These are phyloP conservation scores for Calonectria pauciramosa DNA, from an alignment of 2,329 filamentous ascomycete genomes.

Conservation along the genomic window DNA sequence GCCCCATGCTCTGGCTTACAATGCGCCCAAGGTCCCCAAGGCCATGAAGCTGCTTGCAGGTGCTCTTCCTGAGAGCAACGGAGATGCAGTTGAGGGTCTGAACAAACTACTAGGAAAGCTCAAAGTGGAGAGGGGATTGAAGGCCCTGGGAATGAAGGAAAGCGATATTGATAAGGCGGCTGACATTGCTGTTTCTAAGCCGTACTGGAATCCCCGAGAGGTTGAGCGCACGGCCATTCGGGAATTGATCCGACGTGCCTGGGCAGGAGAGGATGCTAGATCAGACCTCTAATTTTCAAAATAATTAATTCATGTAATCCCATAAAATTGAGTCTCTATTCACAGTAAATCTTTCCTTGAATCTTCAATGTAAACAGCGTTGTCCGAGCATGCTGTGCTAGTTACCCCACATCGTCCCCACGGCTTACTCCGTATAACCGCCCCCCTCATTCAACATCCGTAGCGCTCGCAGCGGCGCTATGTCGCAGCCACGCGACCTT, in stretches of 20 bases:
- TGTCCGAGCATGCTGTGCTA: too few relatives aligned
- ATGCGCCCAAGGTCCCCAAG: slow-evolving; percentile 67
- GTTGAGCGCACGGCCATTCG: slow-evolving; percentile 65
- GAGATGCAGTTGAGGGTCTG: slow-evolving; percentile 69
- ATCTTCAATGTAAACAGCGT: not conserved
- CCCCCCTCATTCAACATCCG: not conserved
- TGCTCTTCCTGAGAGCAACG: slow-evolving; percentile 68
- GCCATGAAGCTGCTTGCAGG: slow-evolving; percentile 67
- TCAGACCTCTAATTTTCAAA: slow-evolving; percentile 23
- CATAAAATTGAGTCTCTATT: not conserved
- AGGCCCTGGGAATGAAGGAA: slow-evolving; percentile 71
- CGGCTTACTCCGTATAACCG: not conserved
- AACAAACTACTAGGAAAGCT: slow-evolving; percentile 69
- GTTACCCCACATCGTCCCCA: not conserved
- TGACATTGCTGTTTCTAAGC: slow-evolving; percentile 69
- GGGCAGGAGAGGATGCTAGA: slow-evolving; percentile 69
- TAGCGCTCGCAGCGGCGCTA: not conserved
- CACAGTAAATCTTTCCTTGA: not conserved
- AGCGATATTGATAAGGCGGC: slow-evolving; percentile 71
- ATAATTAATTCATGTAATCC: not conserved
- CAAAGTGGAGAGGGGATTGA: slow-evolving; percentile 65
- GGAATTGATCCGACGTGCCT: slow-evolving; percentile 71
- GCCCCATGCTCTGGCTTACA: slow-evolving; percentile 74
- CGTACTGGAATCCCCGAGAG: slow-evolving; percentile 71
- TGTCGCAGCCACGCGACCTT: not conserved